Evolutionary conservation across 1,139 yeast species (phyloP).

Genomic region (Yamadazyma siamensis): DNA sequence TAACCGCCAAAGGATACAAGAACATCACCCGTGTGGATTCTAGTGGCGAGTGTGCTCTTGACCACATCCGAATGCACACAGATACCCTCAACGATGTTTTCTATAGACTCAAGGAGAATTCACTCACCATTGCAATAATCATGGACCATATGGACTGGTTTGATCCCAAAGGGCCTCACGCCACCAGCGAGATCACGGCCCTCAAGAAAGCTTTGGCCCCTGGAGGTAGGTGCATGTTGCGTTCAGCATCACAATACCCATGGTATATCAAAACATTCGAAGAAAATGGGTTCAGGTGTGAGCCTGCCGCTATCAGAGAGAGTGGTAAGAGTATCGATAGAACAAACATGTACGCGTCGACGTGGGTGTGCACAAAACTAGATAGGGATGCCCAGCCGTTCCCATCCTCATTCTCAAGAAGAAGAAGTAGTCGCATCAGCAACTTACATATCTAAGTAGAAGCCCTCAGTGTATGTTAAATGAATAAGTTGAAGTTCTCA

Average conservation of each 20-base stretch:
- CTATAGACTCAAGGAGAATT: conserved; percentile 56
- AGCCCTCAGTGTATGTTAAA: too few relatives aligned
- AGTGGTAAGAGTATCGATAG: conserved; percentile 69
- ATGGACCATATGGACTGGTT: conserved; percentile 97
- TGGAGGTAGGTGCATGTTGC: conserved; percentile 72
- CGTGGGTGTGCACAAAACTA: conserved; percentile 73
- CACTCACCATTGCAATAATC: conserved; percentile 72
- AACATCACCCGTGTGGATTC: conserved; percentile 29
- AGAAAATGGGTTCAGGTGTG: conserved; percentile 60
- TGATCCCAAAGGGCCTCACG: conserved; percentile 62
- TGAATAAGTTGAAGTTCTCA: too few relatives aligned
- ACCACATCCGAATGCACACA: conserved; percentile 73
- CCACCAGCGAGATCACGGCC: conserved; percentile 62
- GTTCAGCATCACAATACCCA: conserved; percentile 71
- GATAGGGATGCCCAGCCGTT: too few relatives aligned
- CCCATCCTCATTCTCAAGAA: conserved; percentile 22
- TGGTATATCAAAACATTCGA: conserved; percentile 77
- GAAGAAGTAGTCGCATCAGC: conserved; percentile 44
- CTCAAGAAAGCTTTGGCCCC: conserved; percentile 58
- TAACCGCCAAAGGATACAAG: conserved; percentile 56
- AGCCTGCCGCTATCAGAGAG: conserved; percentile 65
- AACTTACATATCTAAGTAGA: conserved; percentile 30
- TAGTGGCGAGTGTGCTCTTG: conserved; percentile 42
- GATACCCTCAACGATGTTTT: conserved; percentile 76
- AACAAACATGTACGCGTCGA: conserved; percentile 83